Conservation (phyloP, 2,329 filamentous ascomycete genomes). For the Trichoderma polysporum region DNA sequence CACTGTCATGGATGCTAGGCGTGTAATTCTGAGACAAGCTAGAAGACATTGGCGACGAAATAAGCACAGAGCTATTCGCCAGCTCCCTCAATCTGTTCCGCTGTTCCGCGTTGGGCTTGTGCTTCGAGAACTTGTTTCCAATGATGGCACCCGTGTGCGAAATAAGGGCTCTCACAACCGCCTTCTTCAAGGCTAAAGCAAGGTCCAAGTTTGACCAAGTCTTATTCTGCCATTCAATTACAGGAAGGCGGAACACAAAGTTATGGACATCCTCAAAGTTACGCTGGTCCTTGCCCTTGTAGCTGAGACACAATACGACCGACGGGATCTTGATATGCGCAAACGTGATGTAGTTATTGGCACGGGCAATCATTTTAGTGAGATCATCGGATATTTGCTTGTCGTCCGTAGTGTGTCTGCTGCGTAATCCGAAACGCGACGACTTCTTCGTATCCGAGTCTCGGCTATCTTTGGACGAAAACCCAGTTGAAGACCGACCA, state of each 20-base stretch:
- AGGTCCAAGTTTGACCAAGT: constrained; percentile 98
- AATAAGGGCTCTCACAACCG: constrained; percentile 89
- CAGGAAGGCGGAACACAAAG: constrained; percentile 93
- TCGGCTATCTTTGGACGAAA: constrained; percentile 42
- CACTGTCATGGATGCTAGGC: constrained; percentile 51
- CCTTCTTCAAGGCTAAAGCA: constrained; percentile 87
- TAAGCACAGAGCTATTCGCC: constrained; percentile 72
- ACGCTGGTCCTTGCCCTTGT: constrained; percentile 92
- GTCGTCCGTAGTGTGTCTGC: constrained; percentile 50
- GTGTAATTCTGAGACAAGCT: constrained; percentile 38
- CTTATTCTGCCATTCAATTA: constrained; percentile 96
- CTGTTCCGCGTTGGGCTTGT: constrained; percentile 77
- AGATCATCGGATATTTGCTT: constrained; percentile 79
- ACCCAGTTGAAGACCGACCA: constrained; percentile 47
- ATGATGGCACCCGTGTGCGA: constrained; percentile 95
- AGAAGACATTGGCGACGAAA: constrained; percentile 47
- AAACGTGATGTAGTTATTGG: constrained; percentile 96
- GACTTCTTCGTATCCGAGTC: constrained; percentile 48
- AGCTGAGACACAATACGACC: constrained; percentile 91
- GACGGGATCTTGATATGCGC: constrained; percentile 93
- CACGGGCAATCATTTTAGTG: constrained; percentile 92
- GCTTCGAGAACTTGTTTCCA: constrained; percentile 92
- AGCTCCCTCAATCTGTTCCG: constrained; percentile 78
- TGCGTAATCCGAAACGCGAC: constrained; percentile 57
- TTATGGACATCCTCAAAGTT: constrained; percentile 97